Percentiles rank a stretch among this genome's conserved stretches.
phyloP scores from a whole-genome alignment of 768 basidiomycete species.

The Termitomyces sp. region DNA sequence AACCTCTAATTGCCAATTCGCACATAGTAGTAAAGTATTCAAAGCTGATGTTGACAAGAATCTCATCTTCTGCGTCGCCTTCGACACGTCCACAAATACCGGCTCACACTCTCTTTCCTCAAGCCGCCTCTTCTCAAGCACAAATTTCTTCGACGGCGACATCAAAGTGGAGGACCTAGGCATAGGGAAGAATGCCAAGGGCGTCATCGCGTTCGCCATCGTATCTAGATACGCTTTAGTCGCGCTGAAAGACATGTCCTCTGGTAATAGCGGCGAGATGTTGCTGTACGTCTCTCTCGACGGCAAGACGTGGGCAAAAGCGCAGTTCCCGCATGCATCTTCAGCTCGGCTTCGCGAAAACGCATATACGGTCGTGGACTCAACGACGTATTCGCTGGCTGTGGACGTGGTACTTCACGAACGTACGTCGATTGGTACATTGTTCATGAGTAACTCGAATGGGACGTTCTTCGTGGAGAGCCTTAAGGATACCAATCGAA shows the following conservation, averaged over 20 bases:
- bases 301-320: slow-evolving; percentile 80
- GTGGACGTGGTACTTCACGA: slow-evolving; percentile 88
- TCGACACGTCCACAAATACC: slow-evolving; percentile 52
- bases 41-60: slow-evolving; percentile 70
- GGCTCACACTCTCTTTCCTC: slow-evolving; percentile 52
- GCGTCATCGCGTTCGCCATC: slow-evolving; percentile 90
- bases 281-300: slow-evolving; percentile 84
- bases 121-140: slow-evolving; percentile 76
- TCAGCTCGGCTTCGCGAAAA: slow-evolving; percentile 80
- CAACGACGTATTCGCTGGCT: slow-evolving; percentile 87
- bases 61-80: slow-evolving; percentile 89
- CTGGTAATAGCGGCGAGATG: slow-evolving; percentile 65
- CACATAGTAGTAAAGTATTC: slow-evolving; percentile 82
- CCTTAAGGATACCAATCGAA: slow-evolving; percentile 89
- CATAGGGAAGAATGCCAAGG: slow-evolving; percentile 78
- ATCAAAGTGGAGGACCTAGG: slow-evolving; percentile 80
- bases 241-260: slow-evolving; percentile 69
- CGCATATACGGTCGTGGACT: slow-evolving; percentile 95
- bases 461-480: slow-evolving; percentile 94
- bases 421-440: slow-evolving; percentile 68
- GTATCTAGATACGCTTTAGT: slow-evolving; percentile 92
- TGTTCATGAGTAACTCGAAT: slow-evolving; percentile 95
- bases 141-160: slow-evolving; percentile 75
- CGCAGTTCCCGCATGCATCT: slow-evolving; percentile 89
- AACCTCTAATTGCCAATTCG: slow-evolving; percentile 82